Evolutionary conservation across 2,329 filamentous ascomycete genomes (phyloP).

Genomic region (Leptographium wingfieldii): DNA sequence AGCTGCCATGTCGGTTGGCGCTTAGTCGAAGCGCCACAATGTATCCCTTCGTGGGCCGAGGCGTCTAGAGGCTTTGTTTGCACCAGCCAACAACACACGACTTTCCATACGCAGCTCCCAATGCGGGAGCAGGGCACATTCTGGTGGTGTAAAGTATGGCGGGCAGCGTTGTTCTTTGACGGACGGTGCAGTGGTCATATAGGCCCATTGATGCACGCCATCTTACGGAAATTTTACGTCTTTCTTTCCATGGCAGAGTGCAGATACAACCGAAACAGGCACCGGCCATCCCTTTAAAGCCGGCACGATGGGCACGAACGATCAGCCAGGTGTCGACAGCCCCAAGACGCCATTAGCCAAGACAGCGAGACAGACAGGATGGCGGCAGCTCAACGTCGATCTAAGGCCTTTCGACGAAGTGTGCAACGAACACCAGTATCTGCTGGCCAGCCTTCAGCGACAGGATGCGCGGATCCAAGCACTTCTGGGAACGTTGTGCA

Average conservation of each 20-base stretch:
- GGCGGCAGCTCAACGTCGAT: constrained; percentile 7
- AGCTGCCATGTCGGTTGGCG: background rate
- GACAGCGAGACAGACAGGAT: background rate
- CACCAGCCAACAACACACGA: background rate
- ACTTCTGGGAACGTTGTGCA: constrained; percentile 26
- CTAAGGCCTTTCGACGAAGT: constrained; percentile 29
- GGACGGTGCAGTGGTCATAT: background rate
- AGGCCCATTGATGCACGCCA: background rate
- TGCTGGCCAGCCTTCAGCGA: constrained; percentile 27
- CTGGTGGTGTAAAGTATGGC: background rate
- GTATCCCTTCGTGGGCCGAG: background rate
- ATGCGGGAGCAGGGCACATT: background rate
- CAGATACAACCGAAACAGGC: background rate
- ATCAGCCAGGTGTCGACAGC: background rate
- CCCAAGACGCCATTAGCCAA: background rate
- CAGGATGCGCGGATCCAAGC: constrained; percentile 25
- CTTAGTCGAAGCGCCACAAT: background rate
- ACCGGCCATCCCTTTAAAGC: too few relatives aligned
- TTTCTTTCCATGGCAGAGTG: background rate
- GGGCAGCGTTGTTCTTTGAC: background rate
- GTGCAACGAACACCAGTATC: constrained; percentile 32
- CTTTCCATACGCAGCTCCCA: background rate
- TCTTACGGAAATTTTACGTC: background rate
- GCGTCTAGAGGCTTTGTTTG: background rate
- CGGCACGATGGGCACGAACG: background rate